phyloP scores from a whole-genome alignment of 2,329 filamentous ascomycete genomes.

The Decorospora gaudefroyi region DNA sequence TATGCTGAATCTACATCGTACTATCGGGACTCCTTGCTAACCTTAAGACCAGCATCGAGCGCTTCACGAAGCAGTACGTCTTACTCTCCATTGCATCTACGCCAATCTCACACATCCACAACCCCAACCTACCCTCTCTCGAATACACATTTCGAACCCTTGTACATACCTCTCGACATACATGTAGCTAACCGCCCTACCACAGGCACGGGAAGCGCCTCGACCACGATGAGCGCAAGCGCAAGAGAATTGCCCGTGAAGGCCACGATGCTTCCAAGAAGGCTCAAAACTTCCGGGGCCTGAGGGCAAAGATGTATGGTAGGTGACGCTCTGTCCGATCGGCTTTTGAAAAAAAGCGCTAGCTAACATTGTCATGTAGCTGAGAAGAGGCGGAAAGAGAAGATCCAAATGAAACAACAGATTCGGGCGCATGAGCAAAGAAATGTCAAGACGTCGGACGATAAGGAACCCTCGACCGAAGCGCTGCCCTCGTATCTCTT shows the following conservation, averaged over 20 bases:
- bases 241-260: constrained; percentile 87
- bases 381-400: constrained; percentile 84
- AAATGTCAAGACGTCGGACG: constrained; percentile 86
- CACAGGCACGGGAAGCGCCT: constrained; percentile 53
- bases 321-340: too few relatives aligned
- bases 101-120: constrained; percentile 8
- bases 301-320: constrained; percentile 90
- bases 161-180: background rate
- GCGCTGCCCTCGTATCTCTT: constrained; percentile 92
- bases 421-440: constrained; percentile 93
- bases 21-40: too few relatives aligned
- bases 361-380: too few relatives aligned
- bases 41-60: too few relatives aligned
- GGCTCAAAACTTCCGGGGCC: constrained; percentile 89
- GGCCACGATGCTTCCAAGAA: constrained; percentile 85
- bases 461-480: constrained; percentile 76
- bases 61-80: constrained; percentile 68
- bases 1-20: too few relatives aligned
- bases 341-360: too few relatives aligned
- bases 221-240: constrained; percentile 84
- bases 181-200: constrained; percentile 24
- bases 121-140: background rate
- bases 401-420: constrained; percentile 58
- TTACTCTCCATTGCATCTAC: too few relatives aligned
- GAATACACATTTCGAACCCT: background rate